These are phyloP conservation scores for Lojkania enalia DNA, from an alignment of 2,329 filamentous ascomycete species.

Conservation along the genomic window DNA sequence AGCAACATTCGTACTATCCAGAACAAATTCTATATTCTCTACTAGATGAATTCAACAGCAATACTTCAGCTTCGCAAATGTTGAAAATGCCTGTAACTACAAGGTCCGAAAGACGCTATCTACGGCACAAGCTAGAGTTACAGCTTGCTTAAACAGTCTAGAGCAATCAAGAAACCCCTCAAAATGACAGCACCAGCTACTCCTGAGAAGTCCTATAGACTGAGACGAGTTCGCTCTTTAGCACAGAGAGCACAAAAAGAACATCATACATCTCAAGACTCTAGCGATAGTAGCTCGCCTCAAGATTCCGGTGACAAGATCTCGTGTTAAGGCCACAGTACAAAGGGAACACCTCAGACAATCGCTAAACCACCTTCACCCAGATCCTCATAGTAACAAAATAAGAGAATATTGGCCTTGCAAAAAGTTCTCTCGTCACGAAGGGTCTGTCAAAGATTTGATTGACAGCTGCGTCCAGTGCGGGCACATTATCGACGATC, in stretches of 20 bases:
- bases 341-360: neutral
- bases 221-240: neutral
- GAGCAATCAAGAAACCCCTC: neutral
- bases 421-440: neutral
- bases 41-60: neutral
- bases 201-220: neutral
- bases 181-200: neutral
- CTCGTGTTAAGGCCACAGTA: neutral
- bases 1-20: neutral
- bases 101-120: neutral
- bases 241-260: no score
- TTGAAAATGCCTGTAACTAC: constrained; percentile 2
- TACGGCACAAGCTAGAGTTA: neutral
- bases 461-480: constrained; percentile 3
- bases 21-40: neutral
- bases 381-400: neutral
- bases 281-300: neutral
- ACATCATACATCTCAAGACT: neutral
- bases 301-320: neutral
- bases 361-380: neutral
- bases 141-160: neutral
- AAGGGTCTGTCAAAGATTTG: neutral
- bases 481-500: constrained; percentile 3
- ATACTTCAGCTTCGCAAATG: neutral
- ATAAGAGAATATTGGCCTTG: neutral